These are phyloP conservation scores for Hygrocybe punicea DNA, from an alignment of 768 basidiomycete species.

Conservation along the genomic window DNA sequence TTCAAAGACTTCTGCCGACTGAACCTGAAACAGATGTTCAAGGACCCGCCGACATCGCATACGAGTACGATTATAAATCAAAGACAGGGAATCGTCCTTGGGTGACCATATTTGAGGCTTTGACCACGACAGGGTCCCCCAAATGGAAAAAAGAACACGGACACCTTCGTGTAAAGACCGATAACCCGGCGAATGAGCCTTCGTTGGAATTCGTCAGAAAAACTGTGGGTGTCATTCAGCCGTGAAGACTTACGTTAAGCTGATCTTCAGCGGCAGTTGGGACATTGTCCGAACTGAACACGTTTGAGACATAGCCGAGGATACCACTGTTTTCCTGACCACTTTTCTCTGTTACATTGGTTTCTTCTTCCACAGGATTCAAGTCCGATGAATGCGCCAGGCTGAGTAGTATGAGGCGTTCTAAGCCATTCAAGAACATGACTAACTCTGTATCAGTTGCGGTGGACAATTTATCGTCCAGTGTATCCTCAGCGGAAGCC, in stretches of 20 bases:
- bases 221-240: not conserved
- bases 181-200: slow-evolving; percentile 75
- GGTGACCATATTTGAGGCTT: slow-evolving; percentile 45
- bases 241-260: slow-evolving; percentile 46
- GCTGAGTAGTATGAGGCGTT: slow-evolving; percentile 74
- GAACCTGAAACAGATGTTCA: slow-evolving; percentile 80
- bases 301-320: slow-evolving; percentile 86
- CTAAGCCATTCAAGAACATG: slow-evolving; percentile 80
- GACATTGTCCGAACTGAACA: slow-evolving; percentile 73
- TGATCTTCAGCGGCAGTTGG: slow-evolving; percentile 50
- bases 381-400: slow-evolving; percentile 56
- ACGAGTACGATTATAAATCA: slow-evolving; percentile 66
- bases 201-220: slow-evolving; percentile 8
- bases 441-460: slow-evolving; percentile 79
- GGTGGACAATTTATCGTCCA: slow-evolving; percentile 44
- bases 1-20: slow-evolving; percentile 79
- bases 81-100: slow-evolving; percentile 62
- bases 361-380: slow-evolving; percentile 55
- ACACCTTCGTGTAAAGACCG: slow-evolving; percentile 78
- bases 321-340: slow-evolving; percentile 60
- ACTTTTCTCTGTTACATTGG: slow-evolving; percentile 47
- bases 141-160: slow-evolving; percentile 71
- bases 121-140: slow-evolving; percentile 59
- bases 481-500: slow-evolving; percentile 37
- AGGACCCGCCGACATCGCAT: slow-evolving; percentile 72